Percentiles rank a stretch among this genome's conserved stretches.
These are phyloP conservation scores for Trichoderma semiorbis DNA, from an alignment of 2,329 filamentous ascomycete genomes.

Conservation along the genomic window DNA sequence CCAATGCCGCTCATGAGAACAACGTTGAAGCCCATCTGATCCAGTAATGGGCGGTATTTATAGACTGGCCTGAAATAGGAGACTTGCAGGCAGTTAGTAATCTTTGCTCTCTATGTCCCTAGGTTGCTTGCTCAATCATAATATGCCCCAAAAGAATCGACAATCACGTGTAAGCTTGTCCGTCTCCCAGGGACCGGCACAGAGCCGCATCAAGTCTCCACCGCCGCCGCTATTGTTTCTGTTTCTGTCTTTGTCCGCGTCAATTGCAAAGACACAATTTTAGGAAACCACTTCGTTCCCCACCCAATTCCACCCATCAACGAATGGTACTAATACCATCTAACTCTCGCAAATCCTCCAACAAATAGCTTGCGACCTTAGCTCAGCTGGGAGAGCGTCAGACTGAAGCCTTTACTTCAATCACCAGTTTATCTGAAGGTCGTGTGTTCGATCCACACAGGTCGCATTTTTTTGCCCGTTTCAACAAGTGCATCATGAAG, in stretches of 20 bases:
- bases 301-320: neutral
- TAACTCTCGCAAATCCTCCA: neutral
- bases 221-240: neutral
- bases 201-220: neutral
- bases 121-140: neutral
- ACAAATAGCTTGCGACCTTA: constrained; percentile 26
- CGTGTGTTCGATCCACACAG: constrained; percentile 31
- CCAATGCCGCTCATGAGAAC: neutral
- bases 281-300: neutral
- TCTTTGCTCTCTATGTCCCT: neutral
- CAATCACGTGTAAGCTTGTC: neutral
- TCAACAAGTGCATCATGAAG: neutral
- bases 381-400: constrained; percentile 31
- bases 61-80: neutral
- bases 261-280: neutral
- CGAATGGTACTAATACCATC: neutral
- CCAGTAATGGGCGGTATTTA: neutral
- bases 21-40: neutral
- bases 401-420: constrained; percentile 29
- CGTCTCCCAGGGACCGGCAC: neutral
- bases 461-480: constrained; percentile 24
- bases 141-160: neutral
- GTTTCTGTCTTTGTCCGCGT: neutral
- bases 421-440: constrained; percentile 30
- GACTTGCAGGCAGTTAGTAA: neutral